Percentiles rank a stretch among this genome's conserved stretches.
Evolutionary conservation across 345 rosid genomes (phyloP).

Genomic region (Dipteronia dyeriana): DNA sequence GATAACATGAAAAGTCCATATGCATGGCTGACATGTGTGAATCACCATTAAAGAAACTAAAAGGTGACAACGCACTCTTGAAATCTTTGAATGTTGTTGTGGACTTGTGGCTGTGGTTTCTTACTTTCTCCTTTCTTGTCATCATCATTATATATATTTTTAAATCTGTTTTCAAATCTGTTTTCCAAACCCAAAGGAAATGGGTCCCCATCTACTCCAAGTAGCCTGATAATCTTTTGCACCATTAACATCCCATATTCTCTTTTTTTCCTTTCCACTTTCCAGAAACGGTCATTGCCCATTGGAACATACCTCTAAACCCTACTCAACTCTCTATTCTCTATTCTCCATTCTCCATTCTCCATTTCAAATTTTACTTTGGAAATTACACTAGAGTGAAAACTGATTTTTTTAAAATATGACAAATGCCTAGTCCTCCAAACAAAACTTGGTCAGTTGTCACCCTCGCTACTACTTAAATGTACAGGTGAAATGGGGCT

Average conservation of each 20-base stretch:
- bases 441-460: too few relatives aligned
- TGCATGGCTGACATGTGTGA: conserved; percentile 33
- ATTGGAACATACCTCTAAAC: neutral
- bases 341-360: too few relatives aligned
- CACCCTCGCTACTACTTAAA: too few relatives aligned
- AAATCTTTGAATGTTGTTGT: conserved; percentile 18
- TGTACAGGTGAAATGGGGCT: too few relatives aligned
- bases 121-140: neutral
- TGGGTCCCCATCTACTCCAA: conserved; percentile 1
- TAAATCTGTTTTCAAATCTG: conserved; percentile 15
- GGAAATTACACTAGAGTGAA: too few relatives aligned
- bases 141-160: neutral
- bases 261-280: too few relatives aligned
- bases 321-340: neutral
- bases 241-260: conserved; percentile 1
- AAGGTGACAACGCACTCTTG: neutral
- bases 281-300: neutral
- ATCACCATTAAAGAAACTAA: neutral
- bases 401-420: too few relatives aligned
- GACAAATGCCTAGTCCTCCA: too few relatives aligned
- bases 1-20: neutral
- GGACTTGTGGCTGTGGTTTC: conserved; percentile 19
- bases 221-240: neutral
- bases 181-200: conserved; percentile 37
- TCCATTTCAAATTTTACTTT: too few relatives aligned